phyloP scores from a whole-genome alignment of 768 basidiomycete genomes.

The Phanerochaete sordida region DNA sequence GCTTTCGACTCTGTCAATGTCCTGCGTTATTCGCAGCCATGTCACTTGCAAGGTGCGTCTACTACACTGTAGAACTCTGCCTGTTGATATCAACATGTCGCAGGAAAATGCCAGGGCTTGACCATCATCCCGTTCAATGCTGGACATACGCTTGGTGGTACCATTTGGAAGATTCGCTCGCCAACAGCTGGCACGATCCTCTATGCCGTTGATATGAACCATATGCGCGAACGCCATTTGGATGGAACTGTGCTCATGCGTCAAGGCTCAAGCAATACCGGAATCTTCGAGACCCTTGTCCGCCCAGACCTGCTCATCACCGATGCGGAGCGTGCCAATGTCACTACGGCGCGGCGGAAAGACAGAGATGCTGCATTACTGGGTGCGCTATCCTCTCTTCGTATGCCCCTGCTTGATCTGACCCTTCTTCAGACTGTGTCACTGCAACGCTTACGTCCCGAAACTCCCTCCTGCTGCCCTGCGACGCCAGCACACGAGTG shows the following conservation, averaged over 20 bases:
- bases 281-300: slow-evolving; percentile 81
- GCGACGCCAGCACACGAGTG: slow-evolving; percentile 91
- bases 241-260: slow-evolving; percentile 89
- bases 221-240: slow-evolving; percentile 92
- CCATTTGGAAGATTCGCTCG: slow-evolving; percentile 98
- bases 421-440: slow-evolving; percentile 63
- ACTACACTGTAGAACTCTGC: background rate
- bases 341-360: slow-evolving; percentile 82
- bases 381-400: slow-evolving; percentile 40
- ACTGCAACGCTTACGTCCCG: slow-evolving; percentile 79
- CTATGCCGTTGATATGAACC: slow-evolving; percentile 94
- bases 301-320: slow-evolving; percentile 93
- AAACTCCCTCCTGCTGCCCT: slow-evolving; percentile 85
- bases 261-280: slow-evolving; percentile 67
- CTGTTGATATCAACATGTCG: background rate
- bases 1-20: slow-evolving; percentile 92
- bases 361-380: slow-evolving; percentile 89
- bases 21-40: slow-evolving; percentile 92
- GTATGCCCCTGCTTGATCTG: background rate
- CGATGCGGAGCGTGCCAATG: slow-evolving; percentile 80
- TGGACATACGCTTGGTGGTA: slow-evolving; percentile 93
- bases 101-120: slow-evolving; percentile 84
- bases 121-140: slow-evolving; percentile 95
- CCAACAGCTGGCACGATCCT: slow-evolving; percentile 94
- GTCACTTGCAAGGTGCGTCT: slow-evolving; percentile 82